Conservation (phyloP, 2,329 filamentous ascomycete species). For the Gnomoniopsis smithogilvyi region DNA sequence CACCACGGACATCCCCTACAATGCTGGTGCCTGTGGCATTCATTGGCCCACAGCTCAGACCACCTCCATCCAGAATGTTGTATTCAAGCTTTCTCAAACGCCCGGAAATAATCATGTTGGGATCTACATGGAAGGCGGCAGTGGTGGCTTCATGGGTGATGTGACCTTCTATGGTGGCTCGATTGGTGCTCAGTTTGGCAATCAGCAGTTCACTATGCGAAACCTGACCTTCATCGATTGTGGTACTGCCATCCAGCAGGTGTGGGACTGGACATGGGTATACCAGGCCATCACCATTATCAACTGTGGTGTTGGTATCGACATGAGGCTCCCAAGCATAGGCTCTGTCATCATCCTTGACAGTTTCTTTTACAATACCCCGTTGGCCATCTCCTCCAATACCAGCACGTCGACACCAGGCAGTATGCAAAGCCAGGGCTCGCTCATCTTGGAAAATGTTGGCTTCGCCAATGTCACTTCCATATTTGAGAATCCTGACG, state of each 20-base stretch:
- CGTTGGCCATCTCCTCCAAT: conserved; percentile 65
- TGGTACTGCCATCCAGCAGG: conserved; percentile 64
- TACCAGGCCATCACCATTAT: conserved; percentile 64
- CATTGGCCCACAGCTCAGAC: conserved; percentile 71
- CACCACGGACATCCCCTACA: conserved; percentile 47
- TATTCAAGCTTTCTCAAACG: conserved; percentile 47
- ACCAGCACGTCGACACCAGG: conserved; percentile 28
- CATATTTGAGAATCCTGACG: conserved; percentile 38
- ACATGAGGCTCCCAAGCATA: conserved; percentile 63
- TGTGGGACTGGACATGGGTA: conserved; percentile 75
- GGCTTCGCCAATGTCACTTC: conserved; percentile 32
- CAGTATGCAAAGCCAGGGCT: conserved; percentile 35
- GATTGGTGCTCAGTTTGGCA: conserved; percentile 55
- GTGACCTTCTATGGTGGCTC: conserved; percentile 68
- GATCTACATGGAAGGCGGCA: conserved; percentile 62
- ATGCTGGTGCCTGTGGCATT: conserved; percentile 46
- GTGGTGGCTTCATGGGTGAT: conserved; percentile 66
- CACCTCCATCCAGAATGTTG: conserved; percentile 56
- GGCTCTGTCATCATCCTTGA: conserved; percentile 76
- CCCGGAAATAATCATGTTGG: conserved; percentile 50
- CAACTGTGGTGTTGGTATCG: conserved; percentile 61
- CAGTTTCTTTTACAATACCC: conserved; percentile 64
- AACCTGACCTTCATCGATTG: conserved; percentile 64
- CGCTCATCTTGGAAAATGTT: conserved; percentile 46
- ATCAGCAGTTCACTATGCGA: conserved; percentile 68